Evolutionary conservation across 495 filamentous ascomycete genomes (phyloP).

Genomic region (Penicillium coprophilum): DNA sequence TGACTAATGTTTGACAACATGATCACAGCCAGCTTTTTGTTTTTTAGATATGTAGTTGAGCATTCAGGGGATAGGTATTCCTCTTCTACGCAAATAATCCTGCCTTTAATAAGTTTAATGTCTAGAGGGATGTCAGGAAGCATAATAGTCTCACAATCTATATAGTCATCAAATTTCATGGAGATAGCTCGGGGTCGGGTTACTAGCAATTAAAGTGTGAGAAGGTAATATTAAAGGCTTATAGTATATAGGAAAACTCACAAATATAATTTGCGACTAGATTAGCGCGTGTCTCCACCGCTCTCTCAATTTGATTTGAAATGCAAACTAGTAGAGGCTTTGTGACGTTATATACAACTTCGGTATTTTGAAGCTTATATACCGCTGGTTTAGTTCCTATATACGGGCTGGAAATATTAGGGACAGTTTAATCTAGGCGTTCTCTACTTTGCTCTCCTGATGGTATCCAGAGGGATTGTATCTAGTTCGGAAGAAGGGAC

Average conservation of each 20-base stretch:
- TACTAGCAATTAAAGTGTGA: constrained; percentile 2
- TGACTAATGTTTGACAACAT: not conserved
- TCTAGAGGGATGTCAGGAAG: constrained; percentile 1
- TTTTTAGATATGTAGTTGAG: not conserved
- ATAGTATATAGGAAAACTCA: not conserved
- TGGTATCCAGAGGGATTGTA: not conserved
- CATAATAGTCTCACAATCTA: not conserved
- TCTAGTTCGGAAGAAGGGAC: not conserved
- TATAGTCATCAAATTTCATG: not conserved
- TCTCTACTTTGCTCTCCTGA: constrained; percentile 4
- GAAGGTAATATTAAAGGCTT: not conserved
- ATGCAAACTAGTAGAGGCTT: not conserved
- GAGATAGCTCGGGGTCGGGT: not conserved
- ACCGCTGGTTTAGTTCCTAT: not conserved
- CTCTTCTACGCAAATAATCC: constrained; percentile 2
- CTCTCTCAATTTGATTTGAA: constrained; percentile 2
- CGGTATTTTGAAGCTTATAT: constrained; percentile 7
- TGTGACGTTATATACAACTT: not conserved
- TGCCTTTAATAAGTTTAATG: constrained; percentile 5
- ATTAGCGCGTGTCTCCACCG: not conserved
- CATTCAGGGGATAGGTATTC: not conserved
- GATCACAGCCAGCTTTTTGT: not conserved
- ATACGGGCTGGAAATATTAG: constrained; percentile 6
- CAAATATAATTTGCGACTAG: not conserved
- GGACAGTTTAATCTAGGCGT: not conserved